These are phyloP conservation scores for Lotmaria passim DNA, from an alignment of 208 protist genomes.

Conservation along the genomic window DNA sequence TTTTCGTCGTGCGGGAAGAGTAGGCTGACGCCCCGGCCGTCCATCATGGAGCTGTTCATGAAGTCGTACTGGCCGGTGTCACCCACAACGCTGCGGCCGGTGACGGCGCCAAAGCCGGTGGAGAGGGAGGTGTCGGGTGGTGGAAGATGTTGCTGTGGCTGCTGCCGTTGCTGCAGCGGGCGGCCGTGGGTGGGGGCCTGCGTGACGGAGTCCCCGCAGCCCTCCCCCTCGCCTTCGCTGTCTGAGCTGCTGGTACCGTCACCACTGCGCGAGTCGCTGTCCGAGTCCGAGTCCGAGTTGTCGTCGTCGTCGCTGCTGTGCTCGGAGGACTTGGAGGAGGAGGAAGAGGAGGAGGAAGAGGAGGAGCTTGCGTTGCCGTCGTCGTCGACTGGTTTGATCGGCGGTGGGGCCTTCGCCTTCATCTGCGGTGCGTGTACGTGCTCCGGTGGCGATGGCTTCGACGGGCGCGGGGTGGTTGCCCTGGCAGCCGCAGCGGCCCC, in stretches of 20 bases:
- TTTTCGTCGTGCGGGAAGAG: conserved; percentile 5
- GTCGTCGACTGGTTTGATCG: neutral
- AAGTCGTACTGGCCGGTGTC: conserved; percentile 28
- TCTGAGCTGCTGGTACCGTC: conserved; percentile 5
- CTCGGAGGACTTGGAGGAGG: conserved; percentile 7
- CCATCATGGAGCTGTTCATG: conserved; percentile 32
- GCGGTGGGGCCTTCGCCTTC: neutral
- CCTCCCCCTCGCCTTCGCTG: conserved; percentile 8
- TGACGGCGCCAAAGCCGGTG: neutral
- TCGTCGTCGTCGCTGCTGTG: conserved; percentile 12
- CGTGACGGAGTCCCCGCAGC: conserved; percentile 8
- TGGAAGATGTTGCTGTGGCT: neutral
- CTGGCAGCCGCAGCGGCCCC: neutral
- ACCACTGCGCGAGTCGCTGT: conserved; percentile 16
- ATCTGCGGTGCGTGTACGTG: neutral
- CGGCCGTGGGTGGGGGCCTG: neutral
- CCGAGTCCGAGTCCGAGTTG: conserved; percentile 9
- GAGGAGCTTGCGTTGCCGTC: neutral
- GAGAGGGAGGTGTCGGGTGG: conserved; percentile 2
- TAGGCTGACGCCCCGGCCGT: conserved; percentile 16
- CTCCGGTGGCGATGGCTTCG: neutral
- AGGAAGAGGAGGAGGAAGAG: too few relatives aligned
- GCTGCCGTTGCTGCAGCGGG: neutral
- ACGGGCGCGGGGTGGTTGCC: neutral
- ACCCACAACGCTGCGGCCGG: conserved; percentile 13